A percentile compares a stretch with the other conserved stretches of the same genome.
These are phyloP conservation scores for Senna tora DNA, from an alignment of 306 rosid genomes.

Conservation along the genomic window DNA sequence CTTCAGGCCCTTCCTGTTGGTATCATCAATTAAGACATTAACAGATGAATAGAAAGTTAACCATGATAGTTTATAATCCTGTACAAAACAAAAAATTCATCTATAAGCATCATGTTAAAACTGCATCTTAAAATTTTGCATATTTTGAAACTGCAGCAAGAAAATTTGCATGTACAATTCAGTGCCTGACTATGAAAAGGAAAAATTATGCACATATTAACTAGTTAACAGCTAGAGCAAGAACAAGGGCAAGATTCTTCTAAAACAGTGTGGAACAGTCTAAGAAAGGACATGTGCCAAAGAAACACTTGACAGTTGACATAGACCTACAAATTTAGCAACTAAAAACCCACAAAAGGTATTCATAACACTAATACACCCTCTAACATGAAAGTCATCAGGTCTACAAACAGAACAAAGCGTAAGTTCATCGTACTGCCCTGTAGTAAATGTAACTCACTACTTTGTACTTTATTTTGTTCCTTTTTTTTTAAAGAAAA, in stretches of 20 bases:
- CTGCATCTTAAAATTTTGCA: constrained; percentile 10
- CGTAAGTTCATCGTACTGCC: neutral
- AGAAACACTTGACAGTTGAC: neutral
- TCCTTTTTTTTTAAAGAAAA: no score
- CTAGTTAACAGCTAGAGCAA: neutral
- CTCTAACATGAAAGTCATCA: neutral
- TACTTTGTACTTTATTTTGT: neutral
- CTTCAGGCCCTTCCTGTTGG: constrained; percentile 61
- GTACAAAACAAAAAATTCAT: constrained; percentile 31
- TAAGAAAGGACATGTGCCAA: neutral
- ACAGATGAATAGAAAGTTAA: constrained; percentile 43
- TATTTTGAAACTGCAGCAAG: neutral
- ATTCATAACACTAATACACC: neutral
- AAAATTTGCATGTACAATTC: constrained; percentile 20
- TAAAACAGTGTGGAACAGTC: neutral
- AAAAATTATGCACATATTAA: neutral
- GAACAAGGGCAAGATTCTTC: neutral
- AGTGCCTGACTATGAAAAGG: neutral
- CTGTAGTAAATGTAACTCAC: neutral
- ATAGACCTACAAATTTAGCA: neutral
- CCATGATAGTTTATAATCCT: constrained; percentile 32
- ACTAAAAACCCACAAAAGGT: neutral
- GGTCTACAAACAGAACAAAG: neutral
- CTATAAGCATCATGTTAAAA: constrained; percentile 22
- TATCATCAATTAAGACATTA: constrained; percentile 39